phyloP scores from a whole-genome alignment of 179 eudicot species.

The Amaranthus tricolor region DNA sequence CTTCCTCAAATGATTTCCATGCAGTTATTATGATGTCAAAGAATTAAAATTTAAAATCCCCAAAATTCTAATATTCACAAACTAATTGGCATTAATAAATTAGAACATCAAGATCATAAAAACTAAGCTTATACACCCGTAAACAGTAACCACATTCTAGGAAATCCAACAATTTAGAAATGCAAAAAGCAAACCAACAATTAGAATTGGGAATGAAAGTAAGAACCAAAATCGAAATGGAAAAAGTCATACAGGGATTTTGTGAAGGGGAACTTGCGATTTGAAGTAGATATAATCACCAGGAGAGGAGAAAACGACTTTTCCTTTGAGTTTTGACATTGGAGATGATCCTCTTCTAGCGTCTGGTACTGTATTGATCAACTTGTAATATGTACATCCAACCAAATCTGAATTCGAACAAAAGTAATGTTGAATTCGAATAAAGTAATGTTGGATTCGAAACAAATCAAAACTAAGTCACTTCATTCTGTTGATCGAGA shows the following conservation, averaged over 20 bases:
- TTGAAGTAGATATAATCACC: constrained; percentile 96
- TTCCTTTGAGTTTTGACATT: constrained; percentile 74
- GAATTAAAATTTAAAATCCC: background rate
- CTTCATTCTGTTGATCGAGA: background rate
- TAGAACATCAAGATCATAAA: background rate
- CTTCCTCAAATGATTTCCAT: background rate
- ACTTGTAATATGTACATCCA: background rate
- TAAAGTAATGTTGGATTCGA: background rate
- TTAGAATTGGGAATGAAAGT: background rate
- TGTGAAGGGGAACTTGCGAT: constrained; percentile 95
- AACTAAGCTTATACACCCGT: background rate
- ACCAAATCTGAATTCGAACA: background rate
- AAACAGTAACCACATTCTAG: background rate
- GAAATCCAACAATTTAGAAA: background rate
- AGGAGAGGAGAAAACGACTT: constrained; percentile 55
- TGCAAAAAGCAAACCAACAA: constrained; percentile 4
- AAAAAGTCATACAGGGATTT: constrained; percentile 71
- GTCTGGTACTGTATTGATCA: background rate
- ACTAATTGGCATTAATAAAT: background rate
- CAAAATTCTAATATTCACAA: background rate
- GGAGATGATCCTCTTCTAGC: background rate
- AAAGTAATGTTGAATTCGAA: background rate
- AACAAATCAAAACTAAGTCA: background rate
- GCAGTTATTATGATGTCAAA: background rate
- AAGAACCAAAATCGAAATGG: background rate